A percentile compares a stretch with the other conserved stretches of the same genome.
Evolutionary conservation across 2,329 filamentous ascomycete genomes (phyloP).

Genomic region (Cercospora sp.): DNA sequence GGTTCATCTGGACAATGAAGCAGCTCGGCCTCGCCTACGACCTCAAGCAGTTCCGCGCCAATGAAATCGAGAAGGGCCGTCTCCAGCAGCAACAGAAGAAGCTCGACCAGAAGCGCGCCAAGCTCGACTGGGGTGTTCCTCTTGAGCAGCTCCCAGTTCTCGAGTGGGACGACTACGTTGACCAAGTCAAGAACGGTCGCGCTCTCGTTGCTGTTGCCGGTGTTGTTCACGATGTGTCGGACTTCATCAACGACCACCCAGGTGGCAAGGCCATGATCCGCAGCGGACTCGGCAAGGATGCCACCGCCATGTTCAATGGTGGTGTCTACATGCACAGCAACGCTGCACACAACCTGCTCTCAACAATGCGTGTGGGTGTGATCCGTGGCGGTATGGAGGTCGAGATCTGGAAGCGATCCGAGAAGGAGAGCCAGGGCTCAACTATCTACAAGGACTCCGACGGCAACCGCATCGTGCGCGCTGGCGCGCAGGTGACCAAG

Average conservation of each 20-base stretch:
- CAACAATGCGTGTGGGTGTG: slow-evolving; percentile 84
- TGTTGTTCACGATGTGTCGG: slow-evolving; percentile 79
- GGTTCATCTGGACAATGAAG: slow-evolving; percentile 83
- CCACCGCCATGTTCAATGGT: slow-evolving; percentile 87
- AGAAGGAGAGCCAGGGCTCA: slow-evolving; percentile 80
- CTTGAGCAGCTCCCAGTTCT: slow-evolving; percentile 83
- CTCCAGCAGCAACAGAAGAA: slow-evolving; percentile 90
- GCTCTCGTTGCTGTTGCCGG: slow-evolving; percentile 76
- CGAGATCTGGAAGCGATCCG: slow-evolving; percentile 87
- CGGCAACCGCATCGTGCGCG: slow-evolving; percentile 80
- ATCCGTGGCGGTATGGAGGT: slow-evolving; percentile 85
- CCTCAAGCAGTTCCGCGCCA: slow-evolving; percentile 85
- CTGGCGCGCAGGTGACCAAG: slow-evolving; percentile 82
- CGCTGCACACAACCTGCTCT: slow-evolving; percentile 83
- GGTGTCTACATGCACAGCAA: slow-evolving; percentile 89
- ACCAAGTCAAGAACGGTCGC: slow-evolving; percentile 74
- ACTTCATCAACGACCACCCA: slow-evolving; percentile 88
- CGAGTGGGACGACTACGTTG: slow-evolving; percentile 82
- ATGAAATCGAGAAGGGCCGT: slow-evolving; percentile 90
- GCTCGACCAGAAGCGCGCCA: slow-evolving; percentile 80
- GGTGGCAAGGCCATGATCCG: slow-evolving; percentile 85
- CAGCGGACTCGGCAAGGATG: slow-evolving; percentile 81
- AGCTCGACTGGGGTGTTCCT: slow-evolving; percentile 81
- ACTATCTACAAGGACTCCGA: slow-evolving; percentile 76
- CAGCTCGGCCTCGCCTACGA: slow-evolving; percentile 79